Percentiles rank a stretch among this genome's conserved stretches.
Conservation (phyloP, 345 rosid species). For the Tarenaya hassleriana region DNA sequence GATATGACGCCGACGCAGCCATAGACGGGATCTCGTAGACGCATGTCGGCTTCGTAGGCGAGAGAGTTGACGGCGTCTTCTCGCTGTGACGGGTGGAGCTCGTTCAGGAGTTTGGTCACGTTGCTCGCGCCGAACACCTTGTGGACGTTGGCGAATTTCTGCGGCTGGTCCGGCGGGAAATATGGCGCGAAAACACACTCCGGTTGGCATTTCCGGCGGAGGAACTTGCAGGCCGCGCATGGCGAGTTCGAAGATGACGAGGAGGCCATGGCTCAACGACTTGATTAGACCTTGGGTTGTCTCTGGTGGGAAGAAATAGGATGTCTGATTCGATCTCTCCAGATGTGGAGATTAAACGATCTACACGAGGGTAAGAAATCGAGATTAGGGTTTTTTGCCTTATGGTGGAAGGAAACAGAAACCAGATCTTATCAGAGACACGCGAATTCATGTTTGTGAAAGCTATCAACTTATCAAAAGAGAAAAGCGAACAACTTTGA, state of each 20-base stretch:
- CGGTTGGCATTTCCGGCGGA: slow-evolving; percentile 50
- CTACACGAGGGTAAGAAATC: no score
- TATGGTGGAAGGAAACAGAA: no score
- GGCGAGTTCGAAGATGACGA: slow-evolving; percentile 38
- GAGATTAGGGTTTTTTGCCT: no score
- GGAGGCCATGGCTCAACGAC: no score
- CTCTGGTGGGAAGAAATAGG: no score
- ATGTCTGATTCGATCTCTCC: no score
- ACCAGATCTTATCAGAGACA: no score
- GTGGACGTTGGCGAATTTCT: slow-evolving; percentile 38
- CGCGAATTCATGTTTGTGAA: no score
- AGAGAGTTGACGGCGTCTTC: slow-evolving; percentile 74
- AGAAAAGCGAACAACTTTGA: no score
- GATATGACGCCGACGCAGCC: slow-evolving; percentile 80
- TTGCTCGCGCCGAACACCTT: slow-evolving; percentile 52
- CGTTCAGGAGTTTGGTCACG: slow-evolving; percentile 55
- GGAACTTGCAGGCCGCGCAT: slow-evolving; percentile 57
- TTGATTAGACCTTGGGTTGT: no score
- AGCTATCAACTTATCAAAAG: no score
- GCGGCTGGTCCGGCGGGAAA: slow-evolving; percentile 65
- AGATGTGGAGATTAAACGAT: no score
- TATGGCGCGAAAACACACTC: slow-evolving; percentile 65
- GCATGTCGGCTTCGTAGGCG: slow-evolving; percentile 61
- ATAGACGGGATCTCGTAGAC: slow-evolving; percentile 75
- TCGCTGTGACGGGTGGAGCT: slow-evolving; percentile 37